These are phyloP conservation scores for Acacia confusa DNA, from an alignment of 306 rosid genomes.

Conservation along the genomic window DNA sequence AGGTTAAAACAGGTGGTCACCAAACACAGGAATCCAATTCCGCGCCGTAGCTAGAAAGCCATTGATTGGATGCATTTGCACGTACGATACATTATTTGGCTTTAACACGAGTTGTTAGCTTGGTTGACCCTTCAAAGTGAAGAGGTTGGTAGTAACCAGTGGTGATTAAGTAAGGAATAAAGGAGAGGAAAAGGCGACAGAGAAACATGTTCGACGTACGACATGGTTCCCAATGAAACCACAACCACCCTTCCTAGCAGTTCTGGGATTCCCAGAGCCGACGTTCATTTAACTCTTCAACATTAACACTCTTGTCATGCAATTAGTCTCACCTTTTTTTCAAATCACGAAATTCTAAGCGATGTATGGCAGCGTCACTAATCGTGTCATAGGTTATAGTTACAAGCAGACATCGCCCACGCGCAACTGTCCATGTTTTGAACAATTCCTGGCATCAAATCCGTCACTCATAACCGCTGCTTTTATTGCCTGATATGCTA, in stretches of 20 bases:
- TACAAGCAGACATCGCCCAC: not conserved
- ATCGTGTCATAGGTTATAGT: not conserved
- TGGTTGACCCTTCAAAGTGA: not conserved
- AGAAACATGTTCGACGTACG: conserved; percentile 30
- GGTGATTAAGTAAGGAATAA: conserved; percentile 11
- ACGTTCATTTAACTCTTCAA: no score
- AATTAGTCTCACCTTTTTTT: not conserved
- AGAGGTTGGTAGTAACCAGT: not conserved
- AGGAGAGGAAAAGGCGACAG: conserved; percentile 19
- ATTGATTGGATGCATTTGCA: not conserved
- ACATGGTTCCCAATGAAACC: conserved; percentile 36
- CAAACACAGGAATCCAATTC: not conserved
- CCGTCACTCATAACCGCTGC: not conserved
- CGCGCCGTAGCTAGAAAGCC: not conserved
- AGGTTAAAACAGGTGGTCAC: not conserved
- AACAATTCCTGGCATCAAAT: not conserved
- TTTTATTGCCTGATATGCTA: not conserved
- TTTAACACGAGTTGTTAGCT: not conserved
- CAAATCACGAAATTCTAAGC: not conserved
- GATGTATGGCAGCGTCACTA: not conserved
- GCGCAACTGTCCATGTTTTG: not conserved
- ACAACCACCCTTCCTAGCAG: conserved; percentile 36
- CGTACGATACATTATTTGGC: not conserved
- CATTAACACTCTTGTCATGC: no score
- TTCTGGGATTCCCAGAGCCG: conserved; percentile 45